These are phyloP conservation scores for Backusella psychrophila DNA, from an alignment of 192 early-diverging fungal genomes.

Conservation along the genomic window DNA sequence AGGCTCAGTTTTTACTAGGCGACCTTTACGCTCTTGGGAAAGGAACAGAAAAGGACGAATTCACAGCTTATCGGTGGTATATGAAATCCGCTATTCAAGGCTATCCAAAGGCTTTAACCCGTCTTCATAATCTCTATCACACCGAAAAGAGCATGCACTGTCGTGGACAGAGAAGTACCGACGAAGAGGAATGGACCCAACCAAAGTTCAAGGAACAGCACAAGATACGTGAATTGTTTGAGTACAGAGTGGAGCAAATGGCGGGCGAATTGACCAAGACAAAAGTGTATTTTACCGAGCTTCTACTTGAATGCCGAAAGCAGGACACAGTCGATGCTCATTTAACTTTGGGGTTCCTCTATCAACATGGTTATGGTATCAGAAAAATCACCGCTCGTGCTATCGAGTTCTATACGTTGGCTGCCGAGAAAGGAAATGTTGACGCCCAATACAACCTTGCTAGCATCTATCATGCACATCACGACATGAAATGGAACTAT, in stretches of 20 bases:
- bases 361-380: too few species aligned
- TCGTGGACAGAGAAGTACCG: too few species aligned
- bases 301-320: neutral
- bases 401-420: neutral
- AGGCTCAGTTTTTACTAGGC: too few species aligned
- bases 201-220: neutral
- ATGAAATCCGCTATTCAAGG: too few species aligned
- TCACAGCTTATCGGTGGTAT: too few species aligned
- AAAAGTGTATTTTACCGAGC: neutral
- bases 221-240: neutral
- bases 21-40: too few species aligned
- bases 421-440: neutral
- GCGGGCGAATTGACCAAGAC: neutral
- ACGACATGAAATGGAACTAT: neutral
- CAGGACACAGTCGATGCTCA: neutral
- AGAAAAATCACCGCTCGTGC: too few species aligned
- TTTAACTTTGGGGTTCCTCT: neutral
- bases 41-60: too few species aligned
- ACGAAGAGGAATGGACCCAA: neutral
- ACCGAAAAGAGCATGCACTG: neutral
- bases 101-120: neutral
- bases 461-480: neutral
- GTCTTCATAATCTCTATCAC: neutral
- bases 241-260: neutral
- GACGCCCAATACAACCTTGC: neutral